Base-by-base conservation (phyloP, 106 monocot species). In the Agapanthus africanus region DNA sequence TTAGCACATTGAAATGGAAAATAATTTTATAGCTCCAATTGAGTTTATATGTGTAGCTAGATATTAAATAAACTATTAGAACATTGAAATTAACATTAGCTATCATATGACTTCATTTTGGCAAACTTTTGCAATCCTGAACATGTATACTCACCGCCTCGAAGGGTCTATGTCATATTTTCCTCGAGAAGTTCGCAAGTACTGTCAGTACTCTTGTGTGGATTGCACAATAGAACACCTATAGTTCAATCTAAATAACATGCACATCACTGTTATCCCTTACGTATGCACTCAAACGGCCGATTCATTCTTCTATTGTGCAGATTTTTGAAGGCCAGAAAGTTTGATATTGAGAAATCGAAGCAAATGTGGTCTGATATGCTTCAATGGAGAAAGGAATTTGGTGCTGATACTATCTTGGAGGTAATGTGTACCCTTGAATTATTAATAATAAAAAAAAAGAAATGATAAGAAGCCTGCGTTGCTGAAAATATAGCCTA, bases 321-420 rank as follows among this genome's bases (percentile, higher is more conserved):
- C 74, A 87, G 87, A 65, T 89, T 89, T 68, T 72, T 89, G 31
- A 82, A 82, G 62, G 85, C 88, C 21, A 63, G 85, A 50, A 89
- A 82, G 64, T 89, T 85, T 66, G 85, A 89, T 64, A 74, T 82
- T 40, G 88, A 89, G 54, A 85, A 82, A 63, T 41, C 85, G 37
- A 89, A 89, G 77, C 88, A 89, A 74, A 89, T 89, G 88, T 89
- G 88, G 88, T 16, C 77, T 46, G 88, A 82, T 41, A 89, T 89
- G 85, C 82, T 89, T 61, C 76, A 82, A 31, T 89, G 88, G 88
- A 79, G 88, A 41, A 89, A 89, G 61, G 88, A 85, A 69, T 89
- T 89, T 67, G 74, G 85, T 28, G 71, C 85, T 40, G 88, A 89
- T 46, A 79, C 79, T 35, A 75, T 89, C 21, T 40, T 85, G 22